Evolutionary conservation across 2,329 filamentous ascomycete species (phyloP).

Genomic region (Domatiomyces catenatus): DNA sequence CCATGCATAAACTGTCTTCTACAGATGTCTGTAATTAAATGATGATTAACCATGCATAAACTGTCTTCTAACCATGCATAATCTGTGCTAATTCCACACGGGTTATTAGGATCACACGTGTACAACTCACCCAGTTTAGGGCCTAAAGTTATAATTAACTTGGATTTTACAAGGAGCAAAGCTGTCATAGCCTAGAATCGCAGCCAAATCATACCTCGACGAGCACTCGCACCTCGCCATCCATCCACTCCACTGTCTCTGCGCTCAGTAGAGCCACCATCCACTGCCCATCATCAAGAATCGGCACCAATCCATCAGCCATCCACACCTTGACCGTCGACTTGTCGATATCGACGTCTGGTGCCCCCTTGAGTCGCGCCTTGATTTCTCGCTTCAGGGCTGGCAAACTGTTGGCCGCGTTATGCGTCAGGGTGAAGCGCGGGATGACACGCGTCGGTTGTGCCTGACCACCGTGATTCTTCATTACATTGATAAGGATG

Average conservation of each 20-base stretch:
- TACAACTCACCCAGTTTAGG: too few species aligned
- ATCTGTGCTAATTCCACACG: too few species aligned
- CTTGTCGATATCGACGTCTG: constrained; percentile 2
- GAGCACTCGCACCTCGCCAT: constrained; percentile 28
- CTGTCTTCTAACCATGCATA: too few species aligned
- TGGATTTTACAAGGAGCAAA: too few species aligned
- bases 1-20: too few species aligned
- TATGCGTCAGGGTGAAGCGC: constrained; percentile 11
- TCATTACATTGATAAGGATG: constrained; percentile 11
- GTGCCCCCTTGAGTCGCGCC: constrained; percentile 6
- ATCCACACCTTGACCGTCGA: constrained; percentile 25
- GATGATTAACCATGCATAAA: too few species aligned
- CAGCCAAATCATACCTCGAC: constrained; percentile 20
- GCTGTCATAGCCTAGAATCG: too few species aligned
- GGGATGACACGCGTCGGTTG: constrained; percentile 11
- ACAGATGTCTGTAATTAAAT: too few species aligned
- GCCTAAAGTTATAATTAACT: too few species aligned
- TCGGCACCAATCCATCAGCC: constrained; percentile 25
- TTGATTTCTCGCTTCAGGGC: constrained; percentile 10
- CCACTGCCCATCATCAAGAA: constrained; percentile 30
- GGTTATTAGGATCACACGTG: too few species aligned
- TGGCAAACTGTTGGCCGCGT: constrained; percentile 9
- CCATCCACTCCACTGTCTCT: constrained; percentile 33
- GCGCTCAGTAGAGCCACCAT: constrained; percentile 29
- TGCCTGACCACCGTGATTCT: constrained; percentile 8